A percentile compares a stretch with the other conserved stretches of the same genome.
Conservation (phyloP, 441 rosid genomes). For the Biscutella laevigata region DNA sequence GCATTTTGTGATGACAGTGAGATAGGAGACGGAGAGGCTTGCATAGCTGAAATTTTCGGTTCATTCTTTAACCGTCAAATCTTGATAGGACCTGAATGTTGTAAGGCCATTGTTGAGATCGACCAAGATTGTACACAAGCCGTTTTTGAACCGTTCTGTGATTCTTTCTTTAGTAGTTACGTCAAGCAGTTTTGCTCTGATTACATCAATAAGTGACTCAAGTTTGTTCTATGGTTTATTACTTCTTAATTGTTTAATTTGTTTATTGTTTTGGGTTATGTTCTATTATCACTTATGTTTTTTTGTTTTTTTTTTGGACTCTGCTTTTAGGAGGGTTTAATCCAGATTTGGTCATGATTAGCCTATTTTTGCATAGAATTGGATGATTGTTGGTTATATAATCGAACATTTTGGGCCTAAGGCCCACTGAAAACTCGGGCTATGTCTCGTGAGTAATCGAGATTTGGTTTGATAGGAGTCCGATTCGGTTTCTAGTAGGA, state of each 20-base stretch:
- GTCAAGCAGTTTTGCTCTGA: constrained; percentile 13
- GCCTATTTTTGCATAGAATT: too few species aligned
- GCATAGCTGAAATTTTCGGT: constrained; percentile 16
- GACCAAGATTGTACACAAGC: constrained; percentile 13
- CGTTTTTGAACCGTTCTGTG: constrained; percentile 1
- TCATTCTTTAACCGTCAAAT: constrained; percentile 13
- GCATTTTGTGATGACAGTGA: too few species aligned
- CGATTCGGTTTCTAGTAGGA: too few species aligned
- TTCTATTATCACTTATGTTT: not conserved
- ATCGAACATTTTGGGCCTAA: too few species aligned
- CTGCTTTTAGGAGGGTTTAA: too few species aligned
- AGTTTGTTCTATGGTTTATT: not conserved
- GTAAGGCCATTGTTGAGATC: constrained; percentile 18
- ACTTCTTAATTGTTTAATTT: not conserved
- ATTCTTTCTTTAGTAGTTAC: constrained; percentile 9
- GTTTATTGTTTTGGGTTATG: not conserved
- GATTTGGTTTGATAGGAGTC: too few species aligned
- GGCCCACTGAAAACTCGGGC: too few species aligned
- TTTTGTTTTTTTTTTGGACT: too few species aligned
- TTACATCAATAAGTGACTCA: not conserved
- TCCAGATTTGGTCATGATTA: too few species aligned
- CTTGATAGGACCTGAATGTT: constrained; percentile 16
- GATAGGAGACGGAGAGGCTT: constrained; percentile 20
- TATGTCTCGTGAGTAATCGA: too few species aligned
- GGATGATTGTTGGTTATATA: too few species aligned